Conservation (phyloP, 1,284 basidiomycete genomes). For the Xerocomus nothofagi region DNA sequence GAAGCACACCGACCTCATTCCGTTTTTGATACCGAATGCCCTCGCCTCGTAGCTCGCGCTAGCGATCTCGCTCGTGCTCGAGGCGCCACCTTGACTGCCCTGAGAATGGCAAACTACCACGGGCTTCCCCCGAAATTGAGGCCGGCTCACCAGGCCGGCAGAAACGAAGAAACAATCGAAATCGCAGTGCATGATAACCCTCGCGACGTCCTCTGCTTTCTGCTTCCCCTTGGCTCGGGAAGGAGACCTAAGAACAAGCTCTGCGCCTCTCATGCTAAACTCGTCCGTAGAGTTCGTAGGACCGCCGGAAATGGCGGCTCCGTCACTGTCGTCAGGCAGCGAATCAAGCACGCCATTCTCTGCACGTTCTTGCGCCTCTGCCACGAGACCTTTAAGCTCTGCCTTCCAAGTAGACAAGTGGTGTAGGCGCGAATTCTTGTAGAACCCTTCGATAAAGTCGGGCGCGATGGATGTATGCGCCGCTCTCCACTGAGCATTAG, state of each 20-base stretch:
- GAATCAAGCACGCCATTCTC: constrained; percentile 41
- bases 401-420: constrained; percentile 93
- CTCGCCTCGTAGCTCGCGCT: constrained; percentile 94
- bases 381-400: constrained; percentile 81
- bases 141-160: constrained; percentile 77
- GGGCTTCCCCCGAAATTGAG: constrained; percentile 81
- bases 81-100: constrained; percentile 60
- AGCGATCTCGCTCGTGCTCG: constrained; percentile 92
- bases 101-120: constrained; percentile 95
- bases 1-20: constrained; percentile 75
- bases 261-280: constrained; percentile 62
- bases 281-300: constrained; percentile 24
- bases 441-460: constrained; percentile 88
- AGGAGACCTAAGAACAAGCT: constrained; percentile 48
- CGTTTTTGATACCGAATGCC: constrained; percentile 85
- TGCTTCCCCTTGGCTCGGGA: constrained; percentile 58
- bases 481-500: constrained; percentile 80
- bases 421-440: constrained; percentile 90
- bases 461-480: constrained; percentile 85
- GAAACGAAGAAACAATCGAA: constrained; percentile 98
- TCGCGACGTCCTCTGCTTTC: constrained; percentile 47
- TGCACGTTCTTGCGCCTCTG: constrained; percentile 72
- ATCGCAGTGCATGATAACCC: constrained; percentile 90
- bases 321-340: constrained; percentile 1
- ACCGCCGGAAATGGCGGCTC: constrained; percentile 28